phyloP scores from a whole-genome alignment of 2,329 filamentous ascomycete genomes.

The Calonectria fujianensis region DNA sequence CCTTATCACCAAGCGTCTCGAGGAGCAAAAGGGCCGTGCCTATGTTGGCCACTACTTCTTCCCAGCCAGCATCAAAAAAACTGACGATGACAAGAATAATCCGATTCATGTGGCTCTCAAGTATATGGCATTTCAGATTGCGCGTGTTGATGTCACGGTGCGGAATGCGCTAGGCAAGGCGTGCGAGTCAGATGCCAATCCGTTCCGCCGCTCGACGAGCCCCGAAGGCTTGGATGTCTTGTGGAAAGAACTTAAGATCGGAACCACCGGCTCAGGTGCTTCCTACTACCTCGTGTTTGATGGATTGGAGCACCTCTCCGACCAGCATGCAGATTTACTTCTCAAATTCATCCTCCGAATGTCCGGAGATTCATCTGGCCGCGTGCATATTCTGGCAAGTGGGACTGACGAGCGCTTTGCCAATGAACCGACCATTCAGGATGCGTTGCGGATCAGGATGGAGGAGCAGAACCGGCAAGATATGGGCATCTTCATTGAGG shows the following conservation, averaged over 20 bases:
- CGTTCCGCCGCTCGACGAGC: slow-evolving; percentile 2
- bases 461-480: slow-evolving; percentile 8
- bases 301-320: not conserved
- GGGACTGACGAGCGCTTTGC: not conserved
- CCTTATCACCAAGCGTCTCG: not conserved
- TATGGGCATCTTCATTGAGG: slow-evolving; percentile 2
- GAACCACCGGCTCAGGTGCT: not conserved
- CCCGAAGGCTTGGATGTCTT: not conserved
- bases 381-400: not conserved
- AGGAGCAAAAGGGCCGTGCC: not conserved
- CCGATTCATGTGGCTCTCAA: slow-evolving; percentile 4
- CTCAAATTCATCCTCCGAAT: not conserved
- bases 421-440: not conserved
- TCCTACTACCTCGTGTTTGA: slow-evolving; percentile 14
- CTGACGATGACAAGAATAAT: slow-evolving; percentile 1
- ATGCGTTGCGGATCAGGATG: not conserved
- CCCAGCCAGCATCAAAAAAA: not conserved
- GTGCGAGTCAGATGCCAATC: not conserved
- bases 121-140: slow-evolving; percentile 12
- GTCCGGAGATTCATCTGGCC: not conserved
- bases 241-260: slow-evolving; percentile 12
- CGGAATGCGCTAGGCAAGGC: not conserved
- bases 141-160: slow-evolving; percentile 7
- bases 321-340: not conserved
- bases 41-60: slow-evolving; percentile 9